Base-by-base conservation (phyloP, 805 yeast species). In the Starmera dryadoides region DNA sequence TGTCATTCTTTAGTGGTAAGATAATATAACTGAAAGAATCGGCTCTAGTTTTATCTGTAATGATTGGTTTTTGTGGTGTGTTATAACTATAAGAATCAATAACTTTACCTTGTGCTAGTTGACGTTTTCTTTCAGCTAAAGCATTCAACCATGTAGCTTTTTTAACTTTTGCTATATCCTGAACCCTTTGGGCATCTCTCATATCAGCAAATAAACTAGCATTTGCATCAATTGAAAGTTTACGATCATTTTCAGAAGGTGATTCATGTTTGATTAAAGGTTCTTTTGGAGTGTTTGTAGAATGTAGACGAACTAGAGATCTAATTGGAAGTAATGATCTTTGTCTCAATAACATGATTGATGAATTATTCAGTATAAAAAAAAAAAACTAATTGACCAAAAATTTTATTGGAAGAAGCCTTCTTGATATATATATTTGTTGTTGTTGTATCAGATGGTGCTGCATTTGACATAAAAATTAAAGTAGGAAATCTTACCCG, bases 91-190 rank as follows among this genome's bases (percentile, higher is more conserved):
- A 78, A 30, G 86, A 75, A 56, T 82, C 87, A 50, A 80, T 68
- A 25, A 77, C 68, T 49, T 78, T 77, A n/a, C 95, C 93, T 43
- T 81, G 86, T 19, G 76, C 77, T 53, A 74, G 60, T 52, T 84
- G 85, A 53, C 75, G 71, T 49, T 79, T 75, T 38, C 88, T 71
- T 49, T 86, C 93, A 14, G 74, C 72, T 43, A 88, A 65, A 0
- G 96, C 96, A 39, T 79, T 86, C 54, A 86, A 63, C 97, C 97
- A 89, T 3, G 96, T 86, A 30, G 82, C 86, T 34, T 56, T 56
- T 41, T 50, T 55, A 19, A 58, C 64, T 36, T 63, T 56, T 9
- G 54, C 53, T 4, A 52, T 42, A 33, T 48, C 49, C 17, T 53
- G 55, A 4, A 71, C 58, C 31, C 68, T 68, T 41, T 67, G 71